Base-by-base conservation (phyloP, 768 basidiomycete species). In the Trametes cingulata region DNA sequence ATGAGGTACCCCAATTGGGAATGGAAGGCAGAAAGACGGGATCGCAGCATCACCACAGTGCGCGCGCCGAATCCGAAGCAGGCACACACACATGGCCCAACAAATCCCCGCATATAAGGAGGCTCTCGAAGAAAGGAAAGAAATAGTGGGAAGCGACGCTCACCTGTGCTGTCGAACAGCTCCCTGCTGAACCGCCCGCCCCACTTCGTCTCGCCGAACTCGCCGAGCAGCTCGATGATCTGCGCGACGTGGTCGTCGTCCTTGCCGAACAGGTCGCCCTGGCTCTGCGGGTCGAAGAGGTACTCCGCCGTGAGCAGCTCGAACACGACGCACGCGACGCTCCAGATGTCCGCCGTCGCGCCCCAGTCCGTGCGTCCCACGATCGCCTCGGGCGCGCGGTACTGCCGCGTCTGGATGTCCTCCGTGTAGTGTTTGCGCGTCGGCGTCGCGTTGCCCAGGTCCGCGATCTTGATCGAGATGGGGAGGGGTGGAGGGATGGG, bases 171-270 rank as follows among this genome's bases (percentile, higher is more conserved):
- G 65, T 91, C 92, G 71, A 96, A 96, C 62, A 96, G 72, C 68
- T 96, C 92, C 54, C 87, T 81, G 65, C 88, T 90, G 72, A 88
- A 94, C 68, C 85, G 88, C 33, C 95, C 94, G 24, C 86, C 87
- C 82, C 89, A 85, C 76, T 92, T 94, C 43, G 88, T 80, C 49
- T 85, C 82, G 25, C 86, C 68, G 62, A 88, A 85, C 74, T 94
- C 90, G 35, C 94, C 94, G 59, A 95, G 75, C 10, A 97, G 78
- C 77, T 97, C 95, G 56, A 95, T 88, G 62, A 96, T 92, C 76
- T 95, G 94, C 36, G 95, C 95, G 82, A 95, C 85, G 67, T 97
- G 95, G 72, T 98, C 96, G 69, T 95, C 94, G 72, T 97, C 94
- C 74, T 95, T 95, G 59, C 85, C 87, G 68, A 93, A 95, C 46